Conservation (phyloP, 257 asterid species). For the Phtheirospermum japonicum region DNA sequence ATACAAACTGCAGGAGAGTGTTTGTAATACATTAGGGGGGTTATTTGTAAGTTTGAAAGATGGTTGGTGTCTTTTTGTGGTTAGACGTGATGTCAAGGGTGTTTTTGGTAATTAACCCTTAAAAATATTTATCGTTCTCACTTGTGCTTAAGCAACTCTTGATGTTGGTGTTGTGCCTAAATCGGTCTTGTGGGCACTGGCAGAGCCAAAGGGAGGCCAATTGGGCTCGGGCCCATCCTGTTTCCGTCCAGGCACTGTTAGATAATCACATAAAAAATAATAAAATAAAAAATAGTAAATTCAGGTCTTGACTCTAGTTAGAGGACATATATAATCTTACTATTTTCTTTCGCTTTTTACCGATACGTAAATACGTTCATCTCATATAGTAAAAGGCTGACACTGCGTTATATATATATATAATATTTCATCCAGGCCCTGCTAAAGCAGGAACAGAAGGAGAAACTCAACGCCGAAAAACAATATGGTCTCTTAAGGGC, state of each 20-base stretch:
- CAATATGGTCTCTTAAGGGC: conserved; percentile 31
- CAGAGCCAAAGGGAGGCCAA: too few relatives aligned
- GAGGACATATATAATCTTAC: too few relatives aligned
- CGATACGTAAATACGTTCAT: neutral
- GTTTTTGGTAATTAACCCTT: neutral
- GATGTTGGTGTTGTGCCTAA: neutral
- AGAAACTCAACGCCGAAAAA: conserved; percentile 28
- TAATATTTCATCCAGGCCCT: conserved; percentile 44
- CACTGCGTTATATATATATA: too few relatives aligned
- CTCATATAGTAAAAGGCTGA: neutral
- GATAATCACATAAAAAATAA: too few relatives aligned
- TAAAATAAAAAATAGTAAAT: too few relatives aligned
- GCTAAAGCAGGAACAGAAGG: conserved; percentile 58
- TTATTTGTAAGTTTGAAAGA: too few relatives aligned
- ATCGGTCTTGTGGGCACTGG: too few relatives aligned
- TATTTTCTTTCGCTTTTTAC: neutral
- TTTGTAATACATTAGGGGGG: too few relatives aligned
- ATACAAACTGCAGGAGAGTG: too few relatives aligned
- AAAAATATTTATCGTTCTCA: neutral
- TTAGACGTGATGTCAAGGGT: neutral
- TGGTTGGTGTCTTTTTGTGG: neutral
- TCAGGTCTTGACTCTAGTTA: too few relatives aligned
- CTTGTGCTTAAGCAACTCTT: conserved; percentile 1
- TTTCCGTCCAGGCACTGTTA: too few relatives aligned
- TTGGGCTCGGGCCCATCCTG: too few relatives aligned